Evolutionary conservation across 306 rosid genomes (phyloP), one percentile per base, ranked within the genome.

Genomic region (Prunus armeniaca): DNA sequence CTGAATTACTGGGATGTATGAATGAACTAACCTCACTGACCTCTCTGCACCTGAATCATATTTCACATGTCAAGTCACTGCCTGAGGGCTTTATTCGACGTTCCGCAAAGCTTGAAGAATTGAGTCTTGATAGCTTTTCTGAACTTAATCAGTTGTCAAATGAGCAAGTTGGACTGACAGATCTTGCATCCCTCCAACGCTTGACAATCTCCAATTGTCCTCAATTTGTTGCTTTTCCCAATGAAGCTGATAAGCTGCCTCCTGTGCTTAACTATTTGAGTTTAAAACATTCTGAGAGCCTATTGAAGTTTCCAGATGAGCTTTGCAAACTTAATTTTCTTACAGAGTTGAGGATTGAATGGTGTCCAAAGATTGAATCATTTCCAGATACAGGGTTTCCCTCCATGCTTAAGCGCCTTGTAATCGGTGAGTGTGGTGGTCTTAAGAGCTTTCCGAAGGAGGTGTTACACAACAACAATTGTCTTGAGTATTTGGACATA

Each of bases 181-280:
- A 20, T 22, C 63, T 70, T 70, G 63, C 63, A 52, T 70, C 74
- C 18, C 74, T 70, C 19, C 63, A n/a, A 52, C 74, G 74, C 64
- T 30, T 70, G 63, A 70, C 74, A n/a, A 52, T 70, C 61, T 70
- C 74, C 30, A 7, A 32, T 30, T 70, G 74, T 52, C 64, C 74
- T 19, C 0, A 52, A n/a, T 70, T 70, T 19, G 28, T 52, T 28
- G 74, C 74, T n/a, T 70, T 70, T 1, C 64, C 63, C 30, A 28
- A 70, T 52, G 74, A 50, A 50, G 61, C 6, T 4, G 14, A 69
- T 50, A 50, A 51, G 49, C 64, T 70, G n/a, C 74, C 49, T 3
- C 64, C 64, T 51, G n/a, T 52, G 12, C 47, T 70, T 30, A 52
- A 52, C 11, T 70, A 70, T 32, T 70, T 70, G 74, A 57, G 55